phyloP scores from a whole-genome alignment of 108 stramenopile species.

The Cyclotella choctawhatcheeana region DNA sequence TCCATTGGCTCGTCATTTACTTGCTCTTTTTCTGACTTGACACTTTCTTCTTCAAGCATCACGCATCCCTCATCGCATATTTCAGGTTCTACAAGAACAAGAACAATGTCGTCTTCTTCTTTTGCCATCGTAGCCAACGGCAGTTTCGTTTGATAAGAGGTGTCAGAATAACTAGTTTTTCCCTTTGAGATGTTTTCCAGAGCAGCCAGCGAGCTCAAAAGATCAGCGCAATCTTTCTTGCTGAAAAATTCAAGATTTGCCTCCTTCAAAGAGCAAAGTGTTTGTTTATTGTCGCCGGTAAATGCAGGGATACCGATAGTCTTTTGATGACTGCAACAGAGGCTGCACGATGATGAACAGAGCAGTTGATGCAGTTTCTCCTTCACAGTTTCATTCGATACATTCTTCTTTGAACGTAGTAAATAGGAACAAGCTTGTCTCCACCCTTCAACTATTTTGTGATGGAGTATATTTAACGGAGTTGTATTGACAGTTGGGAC shows the following conservation, averaged over 20 bases:
- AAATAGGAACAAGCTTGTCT: constrained; percentile 25
- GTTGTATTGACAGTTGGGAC: background rate
- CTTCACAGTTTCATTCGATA: constrained; percentile 11
- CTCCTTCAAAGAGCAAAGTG: constrained; percentile 21
- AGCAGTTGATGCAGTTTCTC: constrained; percentile 14
- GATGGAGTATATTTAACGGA: constrained; percentile 24
- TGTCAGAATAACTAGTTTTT: background rate
- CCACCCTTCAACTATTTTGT: constrained; percentile 34
- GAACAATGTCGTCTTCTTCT: constrained; percentile 1
- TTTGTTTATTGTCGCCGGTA: background rate
- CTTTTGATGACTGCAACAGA: constrained; percentile 27
- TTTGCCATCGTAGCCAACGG: background rate
- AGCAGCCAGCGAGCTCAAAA: constrained; percentile 23
- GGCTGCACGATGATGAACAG: constrained; percentile 1
- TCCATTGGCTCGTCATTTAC: background rate
- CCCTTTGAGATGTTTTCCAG: constrained; percentile 30
- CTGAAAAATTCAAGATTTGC: constrained; percentile 33
- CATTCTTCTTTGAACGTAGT: constrained; percentile 29
- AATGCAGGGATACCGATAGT: constrained; percentile 13
- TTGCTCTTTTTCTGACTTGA: background rate
- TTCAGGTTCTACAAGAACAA: constrained; percentile 6
- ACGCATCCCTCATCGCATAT: background rate
- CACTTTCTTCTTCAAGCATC: background rate
- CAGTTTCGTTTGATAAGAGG: background rate
- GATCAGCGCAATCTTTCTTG: constrained; percentile 7